Evolutionary conservation across 2,329 filamentous ascomycete species (phyloP), one percentile per base, ranked within the genome.

Genomic region (Boeremia lycopersici): DNA sequence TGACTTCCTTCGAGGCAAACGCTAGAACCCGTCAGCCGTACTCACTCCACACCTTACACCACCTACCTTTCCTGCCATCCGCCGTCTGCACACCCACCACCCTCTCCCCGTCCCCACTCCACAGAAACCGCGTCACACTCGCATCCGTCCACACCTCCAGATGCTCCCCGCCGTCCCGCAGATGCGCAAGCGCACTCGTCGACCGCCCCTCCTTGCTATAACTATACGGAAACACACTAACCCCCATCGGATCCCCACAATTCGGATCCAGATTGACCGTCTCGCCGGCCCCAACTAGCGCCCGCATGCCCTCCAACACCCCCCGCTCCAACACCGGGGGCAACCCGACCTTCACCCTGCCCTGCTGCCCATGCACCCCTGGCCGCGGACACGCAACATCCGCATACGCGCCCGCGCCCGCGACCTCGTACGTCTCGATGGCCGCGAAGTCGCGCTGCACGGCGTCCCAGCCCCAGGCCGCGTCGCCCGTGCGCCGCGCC

Each of bases 301-400:
- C 86, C 46, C 85, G 77, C 49, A 84, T 74, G 9, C 83, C 64
- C 35, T 81, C 73, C 38, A 81, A 69, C 3, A 82, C 82, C 17
- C 86, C 86, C 4, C 82, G 82, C n/a, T 83, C 83, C 4, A 85
- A 69, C 53, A 82, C 79, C 47, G 83, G 80, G 1, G 84, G 84
- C 56, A 74, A 34, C 10, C 62, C 61, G 0, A 73, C 59, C 36
- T 67, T 66, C 19, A 74, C 53, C 12, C 40, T 46, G 0, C 69
- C 70, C 2, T 55, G 62, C 2, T 53, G 73, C 0, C 84, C 84
- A 65, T 88, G 84, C 47, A 80, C 73, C 2, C 64, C 60, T 0
- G 59, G 31, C 6, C 76, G 74, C 0, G 83, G 79, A 3, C 76
- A 69, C 2, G 80, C 78, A 55, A 84, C 84, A 56, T 82, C 79